Conservation (phyloP, 2,329 filamentous ascomycete species). For the Pseudogymnoascus sp. region DNA sequence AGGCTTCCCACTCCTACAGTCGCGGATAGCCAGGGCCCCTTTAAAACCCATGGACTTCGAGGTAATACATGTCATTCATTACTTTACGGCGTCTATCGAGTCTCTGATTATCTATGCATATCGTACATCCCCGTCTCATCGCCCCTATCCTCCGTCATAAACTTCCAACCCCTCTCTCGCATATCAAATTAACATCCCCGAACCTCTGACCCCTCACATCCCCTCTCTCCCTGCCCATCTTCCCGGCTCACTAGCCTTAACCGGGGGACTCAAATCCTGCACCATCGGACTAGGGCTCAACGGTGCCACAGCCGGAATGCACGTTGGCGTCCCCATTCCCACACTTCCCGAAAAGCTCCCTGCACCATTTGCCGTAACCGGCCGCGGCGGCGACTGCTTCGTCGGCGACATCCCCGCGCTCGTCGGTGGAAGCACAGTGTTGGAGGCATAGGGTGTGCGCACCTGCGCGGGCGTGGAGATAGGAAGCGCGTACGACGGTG, state of each 20-base stretch:
- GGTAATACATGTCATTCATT: constrained; percentile 1
- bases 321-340: constrained; percentile 27
- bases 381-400: constrained; percentile 33
- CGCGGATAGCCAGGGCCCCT: background rate
- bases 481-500: constrained; percentile 12
- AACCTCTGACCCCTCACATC: background rate
- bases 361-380: constrained; percentile 20
- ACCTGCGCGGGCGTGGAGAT: constrained; percentile 13
- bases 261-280: constrained; percentile 51
- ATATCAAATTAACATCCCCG: background rate
- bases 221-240: background rate
- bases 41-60: background rate
- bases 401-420: constrained; percentile 35
- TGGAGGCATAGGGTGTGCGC: constrained; percentile 9
- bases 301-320: constrained; percentile 49
- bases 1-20: background rate
- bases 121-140: background rate
- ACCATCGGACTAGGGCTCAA: constrained; percentile 49
- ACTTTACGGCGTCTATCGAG: background rate
- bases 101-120: background rate
- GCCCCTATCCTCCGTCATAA: background rate
- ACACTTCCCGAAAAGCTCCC: constrained; percentile 15
- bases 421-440: constrained; percentile 22
- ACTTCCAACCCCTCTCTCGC: background rate
- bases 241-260: constrained; percentile 35